A percentile compares a stretch with the other conserved stretches of the same genome.
These are phyloP conservation scores for Capsicum chinense DNA, from an alignment of 257 asterid species.

Conservation along the genomic window DNA sequence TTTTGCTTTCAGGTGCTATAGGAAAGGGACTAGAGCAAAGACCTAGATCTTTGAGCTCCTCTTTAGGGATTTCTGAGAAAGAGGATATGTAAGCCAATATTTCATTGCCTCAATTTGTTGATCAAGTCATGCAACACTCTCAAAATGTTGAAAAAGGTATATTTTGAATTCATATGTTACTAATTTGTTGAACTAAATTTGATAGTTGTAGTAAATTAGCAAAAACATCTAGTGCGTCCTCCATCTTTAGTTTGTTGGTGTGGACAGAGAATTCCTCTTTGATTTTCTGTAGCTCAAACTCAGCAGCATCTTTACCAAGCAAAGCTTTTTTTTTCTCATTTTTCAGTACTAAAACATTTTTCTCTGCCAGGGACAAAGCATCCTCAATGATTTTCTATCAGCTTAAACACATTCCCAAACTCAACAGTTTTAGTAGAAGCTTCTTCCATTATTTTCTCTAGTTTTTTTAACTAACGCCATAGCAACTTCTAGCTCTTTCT, in stretches of 20 bases:
- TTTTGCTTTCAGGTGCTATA: too few relatives aligned
- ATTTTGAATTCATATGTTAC: too few relatives aligned
- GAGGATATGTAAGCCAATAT: too few relatives aligned
- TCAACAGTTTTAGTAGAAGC: constrained; percentile 52
- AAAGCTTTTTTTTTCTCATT: constrained; percentile 61
- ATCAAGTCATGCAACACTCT: too few relatives aligned
- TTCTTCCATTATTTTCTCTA: constrained; percentile 62
- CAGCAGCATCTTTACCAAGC: constrained; percentile 53
- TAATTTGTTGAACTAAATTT: too few relatives aligned
- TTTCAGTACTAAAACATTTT: constrained; percentile 51
- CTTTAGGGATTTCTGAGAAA: too few relatives aligned
- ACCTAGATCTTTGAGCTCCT: too few relatives aligned
- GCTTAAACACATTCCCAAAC: constrained; percentile 58
- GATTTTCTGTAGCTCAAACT: constrained; percentile 55
- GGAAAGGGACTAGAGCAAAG: too few relatives aligned
- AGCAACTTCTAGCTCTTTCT: constrained; percentile 63
- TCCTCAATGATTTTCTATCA: constrained; percentile 59
- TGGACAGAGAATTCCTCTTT: constrained; percentile 57
- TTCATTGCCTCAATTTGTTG: too few relatives aligned
- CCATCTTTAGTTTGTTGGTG: constrained; percentile 56
- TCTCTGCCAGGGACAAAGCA: constrained; percentile 60
- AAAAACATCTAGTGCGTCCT: constrained; percentile 51
- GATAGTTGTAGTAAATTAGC: too few relatives aligned
- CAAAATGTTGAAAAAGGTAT: too few relatives aligned
- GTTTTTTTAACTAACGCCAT: constrained; percentile 58